These are phyloP conservation scores for Monosporascus sp. DNA, from an alignment of 2,329 filamentous ascomycete genomes.

Conservation along the genomic window DNA sequence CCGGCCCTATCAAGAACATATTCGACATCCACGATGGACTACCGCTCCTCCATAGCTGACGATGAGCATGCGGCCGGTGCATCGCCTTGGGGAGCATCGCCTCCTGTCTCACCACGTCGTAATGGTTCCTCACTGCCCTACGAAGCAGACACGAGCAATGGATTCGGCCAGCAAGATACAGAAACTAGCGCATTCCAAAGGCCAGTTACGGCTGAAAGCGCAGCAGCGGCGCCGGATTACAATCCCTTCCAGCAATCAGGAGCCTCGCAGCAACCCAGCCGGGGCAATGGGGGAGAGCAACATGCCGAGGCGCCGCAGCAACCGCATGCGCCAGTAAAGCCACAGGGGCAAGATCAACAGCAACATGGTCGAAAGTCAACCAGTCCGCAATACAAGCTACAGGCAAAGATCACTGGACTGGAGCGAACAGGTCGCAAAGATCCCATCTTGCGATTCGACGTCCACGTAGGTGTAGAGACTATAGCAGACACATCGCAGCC, in stretches of 20 bases:
- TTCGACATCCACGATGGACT: slow-evolving; percentile 43
- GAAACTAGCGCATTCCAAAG: slow-evolving; percentile 35
- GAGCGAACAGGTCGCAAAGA: slow-evolving; percentile 95
- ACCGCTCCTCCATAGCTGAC: slow-evolving; percentile 50
- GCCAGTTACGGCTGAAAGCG: slow-evolving; percentile 42
- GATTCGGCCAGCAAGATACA: slow-evolving; percentile 32
- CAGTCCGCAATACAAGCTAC: slow-evolving; percentile 73
- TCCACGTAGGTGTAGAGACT: slow-evolving; percentile 65
- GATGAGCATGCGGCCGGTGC: slow-evolving; percentile 45
- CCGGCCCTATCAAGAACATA: neutral
- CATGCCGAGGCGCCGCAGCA: slow-evolving; percentile 12
- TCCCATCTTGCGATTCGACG: slow-evolving; percentile 88
- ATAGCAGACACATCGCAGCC: neutral
- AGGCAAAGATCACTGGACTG: slow-evolving; percentile 89
- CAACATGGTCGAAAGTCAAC: slow-evolving; percentile 51
- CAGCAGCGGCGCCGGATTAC: slow-evolving; percentile 35
- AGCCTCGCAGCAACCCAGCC: slow-evolving; percentile 23
- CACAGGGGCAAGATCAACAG: slow-evolving; percentile 19
- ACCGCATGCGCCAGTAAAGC: slow-evolving; percentile 13
- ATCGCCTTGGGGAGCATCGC: slow-evolving; percentile 53
- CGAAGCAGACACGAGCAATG: slow-evolving; percentile 39
- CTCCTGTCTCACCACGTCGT: slow-evolving; percentile 43
- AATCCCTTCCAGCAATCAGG: slow-evolving; percentile 28
- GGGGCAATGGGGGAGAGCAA: slow-evolving; percentile 17
- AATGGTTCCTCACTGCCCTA: slow-evolving; percentile 39